Evolutionary conservation across 208 protist species (phyloP).

Genomic region (Crithidia acanthocephali): DNA sequence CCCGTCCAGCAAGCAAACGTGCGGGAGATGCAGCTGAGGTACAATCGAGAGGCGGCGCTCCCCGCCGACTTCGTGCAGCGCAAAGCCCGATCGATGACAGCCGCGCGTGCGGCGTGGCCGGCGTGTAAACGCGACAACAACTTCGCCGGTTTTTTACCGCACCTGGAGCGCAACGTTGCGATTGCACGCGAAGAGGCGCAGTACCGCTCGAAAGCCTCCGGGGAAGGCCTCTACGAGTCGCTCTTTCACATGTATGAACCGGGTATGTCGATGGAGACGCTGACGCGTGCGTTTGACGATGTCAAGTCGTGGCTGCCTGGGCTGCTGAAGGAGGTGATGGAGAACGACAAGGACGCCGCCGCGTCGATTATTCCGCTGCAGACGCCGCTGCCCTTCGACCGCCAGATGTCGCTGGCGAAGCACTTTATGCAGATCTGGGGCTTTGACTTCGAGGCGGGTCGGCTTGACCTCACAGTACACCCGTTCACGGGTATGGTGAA

Average conservation of each 20-base stretch:
- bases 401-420: slow-evolving; percentile 49
- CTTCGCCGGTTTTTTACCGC: slow-evolving; percentile 59
- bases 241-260: slow-evolving; percentile 81
- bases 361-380: too few species aligned
- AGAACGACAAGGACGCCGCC: slow-evolving; percentile 40
- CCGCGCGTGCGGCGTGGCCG: slow-evolving; percentile 43
- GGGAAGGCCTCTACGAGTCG: slow-evolving; percentile 69
- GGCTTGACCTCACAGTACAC: slow-evolving; percentile 82
- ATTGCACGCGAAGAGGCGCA: slow-evolving; percentile 63
- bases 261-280: slow-evolving; percentile 53
- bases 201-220: slow-evolving; percentile 40
- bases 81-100: slow-evolving; percentile 43
- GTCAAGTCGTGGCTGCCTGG: slow-evolving; percentile 80
- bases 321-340: slow-evolving; percentile 64
- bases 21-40: slow-evolving; percentile 58
- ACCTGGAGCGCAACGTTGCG: slow-evolving; percentile 72
- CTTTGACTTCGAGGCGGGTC: slow-evolving; percentile 83
- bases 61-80: slow-evolving; percentile 52
- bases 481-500: slow-evolving; percentile 84
- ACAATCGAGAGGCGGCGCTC: slow-evolving; percentile 35
- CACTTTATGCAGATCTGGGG: slow-evolving; percentile 69
- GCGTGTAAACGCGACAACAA: slow-evolving; percentile 69
- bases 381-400: too few species aligned
- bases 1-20: slow-evolving; percentile 66
- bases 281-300: slow-evolving; percentile 73